phyloP scores from a whole-genome alignment of 768 basidiomycete species.

The Collybiopsis confluens region DNA sequence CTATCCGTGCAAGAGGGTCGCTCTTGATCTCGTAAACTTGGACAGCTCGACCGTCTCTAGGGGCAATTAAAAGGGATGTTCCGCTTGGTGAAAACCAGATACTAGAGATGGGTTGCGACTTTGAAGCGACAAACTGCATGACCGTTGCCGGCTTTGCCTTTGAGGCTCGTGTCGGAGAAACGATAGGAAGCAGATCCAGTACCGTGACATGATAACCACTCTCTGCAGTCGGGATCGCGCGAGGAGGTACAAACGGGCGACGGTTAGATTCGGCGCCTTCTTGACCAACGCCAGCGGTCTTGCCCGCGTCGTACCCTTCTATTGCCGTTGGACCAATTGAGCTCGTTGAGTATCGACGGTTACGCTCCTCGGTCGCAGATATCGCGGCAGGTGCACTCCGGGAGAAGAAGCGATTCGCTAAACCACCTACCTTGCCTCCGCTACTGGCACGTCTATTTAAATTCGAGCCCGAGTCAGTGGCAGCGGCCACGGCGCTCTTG shows the following conservation, averaged over 20 bases:
- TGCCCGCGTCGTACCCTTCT: slow-evolving; percentile 11
- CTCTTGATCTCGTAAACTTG: slow-evolving; percentile 42
- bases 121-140: slow-evolving; percentile 45
- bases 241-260: slow-evolving; percentile 15
- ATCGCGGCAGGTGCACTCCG: slow-evolving; percentile 55
- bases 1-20: slow-evolving; percentile 7
- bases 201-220: slow-evolving; percentile 48
- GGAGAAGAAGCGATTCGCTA: slow-evolving; percentile 47
- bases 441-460: neutral
- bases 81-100: slow-evolving; percentile 54
- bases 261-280: neutral
- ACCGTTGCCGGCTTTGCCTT: slow-evolving; percentile 24
- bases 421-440: slow-evolving; percentile 17
- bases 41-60: slow-evolving; percentile 51
- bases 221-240: slow-evolving; percentile 18
- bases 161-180: neutral
- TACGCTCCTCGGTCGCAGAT: slow-evolving; percentile 16
- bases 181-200: slow-evolving; percentile 41
- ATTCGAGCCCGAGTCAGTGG: slow-evolving; percentile 11
- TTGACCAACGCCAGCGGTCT: slow-evolving; percentile 1
- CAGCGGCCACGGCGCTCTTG: slow-evolving; percentile 39
- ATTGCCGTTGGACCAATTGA: neutral
- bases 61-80: slow-evolving; percentile 43
- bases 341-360: slow-evolving; percentile 6
- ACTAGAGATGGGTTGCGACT: slow-evolving; percentile 41